Percentiles rank a stretch among this genome's conserved stretches.
Evolutionary conservation across 176 grass and related monocot species (phyloP).

Genomic region (Aegilops longissima): DNA sequence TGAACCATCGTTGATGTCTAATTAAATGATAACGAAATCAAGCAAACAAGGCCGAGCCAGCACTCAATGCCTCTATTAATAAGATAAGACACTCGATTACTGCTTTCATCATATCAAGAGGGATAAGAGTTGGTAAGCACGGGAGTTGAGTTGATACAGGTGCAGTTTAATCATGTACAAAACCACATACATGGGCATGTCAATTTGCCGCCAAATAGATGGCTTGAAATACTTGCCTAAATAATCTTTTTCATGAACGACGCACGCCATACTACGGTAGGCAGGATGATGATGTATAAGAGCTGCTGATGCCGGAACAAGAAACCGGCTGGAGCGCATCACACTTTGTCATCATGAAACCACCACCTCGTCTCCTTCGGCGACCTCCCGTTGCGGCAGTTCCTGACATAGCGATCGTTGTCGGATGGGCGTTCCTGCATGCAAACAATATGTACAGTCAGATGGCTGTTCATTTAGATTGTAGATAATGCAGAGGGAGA

Average conservation of each 20-base stretch:
- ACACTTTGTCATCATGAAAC: constrained; percentile 88
- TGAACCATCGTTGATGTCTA: no score
- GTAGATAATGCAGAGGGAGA: neutral
- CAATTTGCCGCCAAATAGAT: constrained; percentile 34
- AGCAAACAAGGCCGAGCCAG: neutral
- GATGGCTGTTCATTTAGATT: neutral
- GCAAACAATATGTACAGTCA: constrained; percentile 20
- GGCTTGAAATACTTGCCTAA: constrained; percentile 38
- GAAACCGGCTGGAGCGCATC: constrained; percentile 6
- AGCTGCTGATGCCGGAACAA: neutral
- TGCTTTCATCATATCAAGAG: constrained; percentile 19
- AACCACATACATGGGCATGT: constrained; percentile 30
- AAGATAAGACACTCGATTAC: constrained; percentile 24
- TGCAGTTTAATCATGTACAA: constrained; percentile 52
- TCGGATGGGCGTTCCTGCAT: constrained; percentile 82
- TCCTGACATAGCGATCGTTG: constrained; percentile 87
- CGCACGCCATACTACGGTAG: neutral
- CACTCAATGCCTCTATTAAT: neutral
- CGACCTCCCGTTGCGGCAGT: constrained; percentile 76
- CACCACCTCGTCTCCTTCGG: constrained; percentile 93
- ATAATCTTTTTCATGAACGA: constrained; percentile 34
- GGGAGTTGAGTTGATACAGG: neutral
- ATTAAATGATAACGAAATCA: neutral
- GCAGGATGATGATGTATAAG: constrained; percentile 23
- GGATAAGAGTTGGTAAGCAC: constrained; percentile 1